These are phyloP conservation scores for Boletellus ananas DNA, from an alignment of 768 basidiomycete genomes.

Conservation along the genomic window DNA sequence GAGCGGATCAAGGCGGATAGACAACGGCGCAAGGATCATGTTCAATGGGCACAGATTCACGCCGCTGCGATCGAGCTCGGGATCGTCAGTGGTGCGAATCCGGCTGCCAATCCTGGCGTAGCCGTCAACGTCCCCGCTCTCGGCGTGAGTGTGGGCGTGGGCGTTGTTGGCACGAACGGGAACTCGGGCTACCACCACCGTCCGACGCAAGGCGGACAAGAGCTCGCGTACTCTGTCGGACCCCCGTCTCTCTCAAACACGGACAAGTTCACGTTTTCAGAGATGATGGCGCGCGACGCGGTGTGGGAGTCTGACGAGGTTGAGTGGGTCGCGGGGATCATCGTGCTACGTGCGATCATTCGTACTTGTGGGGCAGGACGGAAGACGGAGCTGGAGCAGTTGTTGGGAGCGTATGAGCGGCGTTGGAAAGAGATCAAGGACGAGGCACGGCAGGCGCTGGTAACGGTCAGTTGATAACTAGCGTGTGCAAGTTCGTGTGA, in stretches of 20 bases:
- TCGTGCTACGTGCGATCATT: slow-evolving; percentile 55
- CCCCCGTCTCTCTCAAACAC: slow-evolving; percentile 21
- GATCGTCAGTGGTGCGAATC: slow-evolving; percentile 31
- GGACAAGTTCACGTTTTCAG: slow-evolving; percentile 43
- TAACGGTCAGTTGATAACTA: slow-evolving; percentile 39
- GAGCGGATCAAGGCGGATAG: slow-evolving; percentile 58
- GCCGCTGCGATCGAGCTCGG: slow-evolving; percentile 60
- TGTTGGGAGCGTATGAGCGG: slow-evolving; percentile 56
- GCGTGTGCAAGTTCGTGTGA: not conserved
- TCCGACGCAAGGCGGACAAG: slow-evolving; percentile 20
- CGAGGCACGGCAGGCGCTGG: slow-evolving; percentile 58
- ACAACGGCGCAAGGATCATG: slow-evolving; percentile 58
- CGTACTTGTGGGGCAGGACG: slow-evolving; percentile 49
- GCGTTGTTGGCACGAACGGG: slow-evolving; percentile 2
- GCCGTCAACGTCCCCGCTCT: no score
- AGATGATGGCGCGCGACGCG: slow-evolving; percentile 60
- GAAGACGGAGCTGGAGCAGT: slow-evolving; percentile 50
- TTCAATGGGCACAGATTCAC: slow-evolving; percentile 66
- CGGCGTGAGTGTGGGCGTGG: not conserved
- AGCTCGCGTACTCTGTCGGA: slow-evolving; percentile 40
- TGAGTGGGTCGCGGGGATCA: slow-evolving; percentile 65
- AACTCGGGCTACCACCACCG: slow-evolving; percentile 31
- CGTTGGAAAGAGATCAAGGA: slow-evolving; percentile 71
- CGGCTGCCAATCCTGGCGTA: not conserved
- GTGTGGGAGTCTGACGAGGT: slow-evolving; percentile 67